Conservation (phyloP, 1,284 basidiomycete species). For the Trametes sp. region DNA sequence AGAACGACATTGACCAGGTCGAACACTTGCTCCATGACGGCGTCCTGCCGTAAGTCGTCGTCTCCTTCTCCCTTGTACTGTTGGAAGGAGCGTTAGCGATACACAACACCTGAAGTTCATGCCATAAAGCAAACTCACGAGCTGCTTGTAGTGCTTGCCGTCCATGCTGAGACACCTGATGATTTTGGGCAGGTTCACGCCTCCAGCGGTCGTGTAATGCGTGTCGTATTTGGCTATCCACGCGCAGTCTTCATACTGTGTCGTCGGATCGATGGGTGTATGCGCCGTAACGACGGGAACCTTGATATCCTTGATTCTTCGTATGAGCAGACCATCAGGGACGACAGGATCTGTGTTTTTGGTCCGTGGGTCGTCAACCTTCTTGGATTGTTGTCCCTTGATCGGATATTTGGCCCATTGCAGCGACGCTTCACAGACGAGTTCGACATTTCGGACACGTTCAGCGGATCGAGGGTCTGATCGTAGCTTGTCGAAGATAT, state of each 20-base stretch:
- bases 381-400: constrained; percentile 41
- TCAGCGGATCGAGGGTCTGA: constrained; percentile 46
- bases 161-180: constrained; percentile 74
- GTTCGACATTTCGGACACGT: constrained; percentile 67
- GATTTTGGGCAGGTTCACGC: constrained; percentile 88
- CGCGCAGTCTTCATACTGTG: constrained; percentile 71
- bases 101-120: too few relatives aligned
- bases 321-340: constrained; percentile 53
- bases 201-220: constrained; percentile 77
- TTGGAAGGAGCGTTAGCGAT: not conserved
- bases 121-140: constrained; percentile 60
- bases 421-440: constrained; percentile 77
- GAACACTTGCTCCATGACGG: constrained; percentile 99
- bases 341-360: constrained; percentile 42
- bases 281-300: constrained; percentile 86
- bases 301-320: constrained; percentile 58
- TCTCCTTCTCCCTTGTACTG: constrained; percentile 93
- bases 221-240: constrained; percentile 72
- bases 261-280: constrained; percentile 76
- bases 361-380: constrained; percentile 22
- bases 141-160: constrained; percentile 77
- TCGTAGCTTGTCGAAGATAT: constrained; percentile 72
- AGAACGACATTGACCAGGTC: constrained; percentile 88
- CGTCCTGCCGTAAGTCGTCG: constrained; percentile 95
- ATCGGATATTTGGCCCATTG: constrained; percentile 81